phyloP scores from a whole-genome alignment of 1,284 basidiomycete genomes.

The Porogramme epimiltina region DNA sequence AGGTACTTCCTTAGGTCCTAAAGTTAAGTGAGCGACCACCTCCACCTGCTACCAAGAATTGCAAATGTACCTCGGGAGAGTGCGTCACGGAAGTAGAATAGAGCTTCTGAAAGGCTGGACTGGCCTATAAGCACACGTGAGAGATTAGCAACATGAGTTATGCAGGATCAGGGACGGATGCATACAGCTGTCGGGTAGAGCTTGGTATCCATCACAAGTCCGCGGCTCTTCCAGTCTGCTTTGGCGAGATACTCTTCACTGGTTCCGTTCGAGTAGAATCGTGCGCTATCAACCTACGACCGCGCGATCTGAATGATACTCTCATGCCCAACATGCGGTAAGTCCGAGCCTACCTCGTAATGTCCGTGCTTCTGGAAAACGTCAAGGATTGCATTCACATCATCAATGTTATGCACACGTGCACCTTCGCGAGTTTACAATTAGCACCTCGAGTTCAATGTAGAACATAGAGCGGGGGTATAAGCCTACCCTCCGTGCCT shows the following conservation, averaged over 20 bases:
- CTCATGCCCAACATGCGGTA: not conserved
- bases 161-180: not conserved
- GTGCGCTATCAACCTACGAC: constrained; percentile 54
- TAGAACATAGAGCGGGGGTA: not conserved
- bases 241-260: constrained; percentile 49
- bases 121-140: too few relatives aligned
- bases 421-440: constrained; percentile 28
- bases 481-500: constrained; percentile 25
- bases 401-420: constrained; percentile 52
- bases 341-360: constrained; percentile 36
- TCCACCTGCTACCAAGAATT: too few relatives aligned
- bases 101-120: too few relatives aligned
- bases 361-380: constrained; percentile 62
- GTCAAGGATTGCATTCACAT: constrained; percentile 55
- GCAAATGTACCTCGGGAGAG: too few relatives aligned
- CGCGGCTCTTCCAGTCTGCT: constrained; percentile 36
- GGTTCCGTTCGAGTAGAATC: constrained; percentile 49
- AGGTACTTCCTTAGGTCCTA: constrained; percentile 46
- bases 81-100: too few relatives aligned
- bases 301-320: not conserved
- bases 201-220: constrained; percentile 52
- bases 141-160: too few relatives aligned
- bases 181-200: constrained; percentile 22
- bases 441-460: too few relatives aligned
- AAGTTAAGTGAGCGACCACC: not conserved